These are phyloP conservation scores for Pistacia atlantica DNA, from an alignment of 345 rosid species.

Conservation along the genomic window DNA sequence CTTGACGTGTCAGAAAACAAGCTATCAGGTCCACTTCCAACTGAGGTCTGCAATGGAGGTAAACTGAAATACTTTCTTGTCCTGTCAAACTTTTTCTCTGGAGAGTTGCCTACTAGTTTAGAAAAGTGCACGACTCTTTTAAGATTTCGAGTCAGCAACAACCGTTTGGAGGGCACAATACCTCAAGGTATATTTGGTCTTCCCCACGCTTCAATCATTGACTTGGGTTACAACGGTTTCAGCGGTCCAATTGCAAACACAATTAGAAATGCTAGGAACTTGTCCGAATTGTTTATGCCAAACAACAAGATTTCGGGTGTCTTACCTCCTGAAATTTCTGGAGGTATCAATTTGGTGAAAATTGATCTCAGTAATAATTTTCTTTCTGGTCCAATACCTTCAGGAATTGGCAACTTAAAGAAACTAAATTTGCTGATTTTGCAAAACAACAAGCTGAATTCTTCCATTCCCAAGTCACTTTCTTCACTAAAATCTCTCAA, in stretches of 20 bases:
- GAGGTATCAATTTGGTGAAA: constrained; percentile 75
- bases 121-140: constrained; percentile 65
- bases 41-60: constrained; percentile 70
- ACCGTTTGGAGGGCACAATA: constrained; percentile 61
- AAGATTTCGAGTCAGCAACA: constrained; percentile 78
- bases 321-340: constrained; percentile 67
- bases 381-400: constrained; percentile 76
- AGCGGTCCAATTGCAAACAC: constrained; percentile 64
- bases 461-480: constrained; percentile 69
- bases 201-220: constrained; percentile 88
- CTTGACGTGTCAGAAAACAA: constrained; percentile 83
- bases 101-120: constrained; percentile 60
- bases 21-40: constrained; percentile 72
- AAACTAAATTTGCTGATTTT: constrained; percentile 72
- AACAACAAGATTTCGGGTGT: constrained; percentile 69
- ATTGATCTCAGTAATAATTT: constrained; percentile 83
- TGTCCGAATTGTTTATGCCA: constrained; percentile 84
- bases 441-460: constrained; percentile 66
- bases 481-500: constrained; percentile 72
- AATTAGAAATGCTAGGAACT: constrained; percentile 60
- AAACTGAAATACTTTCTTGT: constrained; percentile 75
- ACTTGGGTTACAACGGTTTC: constrained; percentile 64
- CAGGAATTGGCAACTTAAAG: constrained; percentile 66
- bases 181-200: constrained; percentile 67
- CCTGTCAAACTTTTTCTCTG: constrained; percentile 68